Percentiles rank a stretch among this genome's conserved stretches.
These are phyloP conservation scores for Aspergillus sp. DNA, from an alignment of 2,329 filamentous ascomycete species.

Conservation along the genomic window DNA sequence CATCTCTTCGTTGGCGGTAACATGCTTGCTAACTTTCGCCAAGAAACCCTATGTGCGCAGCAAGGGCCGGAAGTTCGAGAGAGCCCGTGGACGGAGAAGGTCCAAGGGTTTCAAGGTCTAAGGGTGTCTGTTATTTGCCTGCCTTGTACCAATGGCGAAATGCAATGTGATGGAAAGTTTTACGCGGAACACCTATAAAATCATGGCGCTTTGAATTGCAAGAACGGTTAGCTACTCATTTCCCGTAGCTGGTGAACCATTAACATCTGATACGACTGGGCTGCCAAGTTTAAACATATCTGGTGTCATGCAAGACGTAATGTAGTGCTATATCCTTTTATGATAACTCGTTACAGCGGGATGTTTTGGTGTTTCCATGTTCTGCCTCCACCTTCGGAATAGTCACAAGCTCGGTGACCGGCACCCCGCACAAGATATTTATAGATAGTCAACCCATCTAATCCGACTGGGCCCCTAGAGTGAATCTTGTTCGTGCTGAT, in stretches of 20 bases:
- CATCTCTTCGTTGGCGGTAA: not conserved
- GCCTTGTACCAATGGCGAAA: constrained; percentile 6
- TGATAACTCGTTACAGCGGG: constrained; percentile 17
- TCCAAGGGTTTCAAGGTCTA: constrained; percentile 99
- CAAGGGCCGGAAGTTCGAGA: constrained; percentile 99
- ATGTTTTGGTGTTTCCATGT: constrained; percentile 58
- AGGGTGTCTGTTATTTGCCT: constrained; percentile 31
- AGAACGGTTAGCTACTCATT: not conserved
- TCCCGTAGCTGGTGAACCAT: not conserved
- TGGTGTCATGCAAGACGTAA: not conserved
- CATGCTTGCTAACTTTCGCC: constrained; percentile 17
- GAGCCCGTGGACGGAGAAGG: constrained; percentile 96
- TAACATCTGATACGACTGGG: not conserved
- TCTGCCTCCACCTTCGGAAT: constrained; percentile 56
- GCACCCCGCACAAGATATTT: constrained; percentile 87
- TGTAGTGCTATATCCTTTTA: not conserved
- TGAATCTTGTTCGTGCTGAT: constrained; percentile 99
- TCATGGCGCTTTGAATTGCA: not conserved
- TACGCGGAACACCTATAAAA: not conserved
- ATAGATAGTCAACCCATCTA: constrained; percentile 95
- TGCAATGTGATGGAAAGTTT: constrained; percentile 3
- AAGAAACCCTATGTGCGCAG: constrained; percentile 95
- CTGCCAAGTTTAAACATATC: not conserved
- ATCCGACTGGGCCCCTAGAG: constrained; percentile 83
- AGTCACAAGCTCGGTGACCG: constrained; percentile 78